Percentiles rank a stretch among this genome's conserved stretches.
phyloP scores from a whole-genome alignment of 1,139 yeast genomes.

The Lodderomyces jiufengensis region DNA sequence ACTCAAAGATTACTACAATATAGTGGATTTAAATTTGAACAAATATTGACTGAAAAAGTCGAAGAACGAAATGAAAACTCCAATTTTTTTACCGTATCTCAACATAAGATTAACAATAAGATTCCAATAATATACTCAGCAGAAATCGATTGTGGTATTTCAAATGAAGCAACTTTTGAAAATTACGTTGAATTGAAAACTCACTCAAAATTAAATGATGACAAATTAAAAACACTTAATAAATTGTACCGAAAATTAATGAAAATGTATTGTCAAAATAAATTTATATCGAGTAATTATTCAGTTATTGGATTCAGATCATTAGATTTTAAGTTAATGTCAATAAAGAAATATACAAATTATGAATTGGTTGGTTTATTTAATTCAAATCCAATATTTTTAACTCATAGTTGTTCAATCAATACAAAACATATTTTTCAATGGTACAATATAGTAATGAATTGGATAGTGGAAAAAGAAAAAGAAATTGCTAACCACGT shows the following conservation, averaged over 20 bases:
- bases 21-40: slow-evolving; percentile 23
- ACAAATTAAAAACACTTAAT: slow-evolving; percentile 12
- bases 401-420: slow-evolving; percentile 13
- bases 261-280: slow-evolving; percentile 23
- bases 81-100: slow-evolving; percentile 18
- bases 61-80: not conserved
- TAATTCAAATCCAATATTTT: slow-evolving; percentile 14
- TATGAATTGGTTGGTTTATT: slow-evolving; percentile 15
- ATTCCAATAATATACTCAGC: slow-evolving; percentile 20
- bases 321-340: slow-evolving; percentile 16
- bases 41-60: slow-evolving; percentile 16
- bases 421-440: slow-evolving; percentile 15
- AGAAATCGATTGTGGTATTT: slow-evolving; percentile 21
- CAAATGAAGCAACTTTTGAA: slow-evolving; percentile 9
- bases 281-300: slow-evolving; percentile 17
- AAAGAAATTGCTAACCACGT: not conserved
- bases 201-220: slow-evolving; percentile 13
- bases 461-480: slow-evolving; percentile 12
- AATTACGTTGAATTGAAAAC: slow-evolving; percentile 25
- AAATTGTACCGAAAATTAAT: slow-evolving; percentile 16
- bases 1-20: slow-evolving; percentile 16
- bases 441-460: slow-evolving; percentile 19
- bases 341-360: slow-evolving; percentile 18
- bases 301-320: slow-evolving; percentile 22
- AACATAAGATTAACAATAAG: slow-evolving; percentile 12